Conservation (phyloP, 2,329 filamentous ascomycete species). For the Beauveria brongniartii region DNA sequence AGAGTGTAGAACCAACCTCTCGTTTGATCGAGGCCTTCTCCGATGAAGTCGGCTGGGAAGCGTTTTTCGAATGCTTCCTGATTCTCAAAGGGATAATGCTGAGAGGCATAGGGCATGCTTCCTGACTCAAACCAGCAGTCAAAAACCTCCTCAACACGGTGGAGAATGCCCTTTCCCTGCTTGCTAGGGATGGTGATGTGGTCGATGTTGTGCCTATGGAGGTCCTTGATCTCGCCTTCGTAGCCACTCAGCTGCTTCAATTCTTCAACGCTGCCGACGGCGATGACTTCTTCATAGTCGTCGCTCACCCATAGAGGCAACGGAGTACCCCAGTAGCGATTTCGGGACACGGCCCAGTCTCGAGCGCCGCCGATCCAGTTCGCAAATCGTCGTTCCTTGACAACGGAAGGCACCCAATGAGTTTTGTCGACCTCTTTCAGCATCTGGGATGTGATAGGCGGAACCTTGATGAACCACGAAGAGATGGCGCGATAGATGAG, state of each 20-base stretch:
- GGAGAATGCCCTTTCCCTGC: conserved; percentile 74
- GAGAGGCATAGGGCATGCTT: conserved; percentile 87
- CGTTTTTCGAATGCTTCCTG: conserved; percentile 69
- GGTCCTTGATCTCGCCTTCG: conserved; percentile 70
- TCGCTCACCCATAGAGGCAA: conserved; percentile 89
- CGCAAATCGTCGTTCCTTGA: conserved; percentile 21
- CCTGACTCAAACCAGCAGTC: conserved; percentile 98
- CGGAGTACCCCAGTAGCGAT: conserved; percentile 80
- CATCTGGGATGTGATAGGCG: conserved; percentile 14
- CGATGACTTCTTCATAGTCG: conserved; percentile 78
- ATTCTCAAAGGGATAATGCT: conserved; percentile 90
- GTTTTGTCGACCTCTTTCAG: conserved; percentile 16
- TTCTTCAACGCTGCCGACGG: conserved; percentile 77
- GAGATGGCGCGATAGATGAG: conserved; percentile 21
- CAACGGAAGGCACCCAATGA: conserved; percentile 17
- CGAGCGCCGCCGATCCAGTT: conserved; percentile 17
- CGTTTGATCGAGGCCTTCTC: conserved; percentile 87
- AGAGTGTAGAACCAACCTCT: conserved; percentile 96
- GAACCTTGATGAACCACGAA: conserved; percentile 21
- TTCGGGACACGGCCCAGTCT: conserved; percentile 8
- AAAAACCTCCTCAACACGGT: conserved; percentile 79
- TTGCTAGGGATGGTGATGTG: conserved; percentile 89
- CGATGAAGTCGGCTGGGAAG: conserved; percentile 91
- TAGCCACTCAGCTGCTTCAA: conserved; percentile 82
- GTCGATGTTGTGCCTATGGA: conserved; percentile 90